Evolutionary conservation across 208 protist genomes (phyloP), one percentile per base, ranked within the genome.

Genomic region (Leishmania tarentolae): DNA sequence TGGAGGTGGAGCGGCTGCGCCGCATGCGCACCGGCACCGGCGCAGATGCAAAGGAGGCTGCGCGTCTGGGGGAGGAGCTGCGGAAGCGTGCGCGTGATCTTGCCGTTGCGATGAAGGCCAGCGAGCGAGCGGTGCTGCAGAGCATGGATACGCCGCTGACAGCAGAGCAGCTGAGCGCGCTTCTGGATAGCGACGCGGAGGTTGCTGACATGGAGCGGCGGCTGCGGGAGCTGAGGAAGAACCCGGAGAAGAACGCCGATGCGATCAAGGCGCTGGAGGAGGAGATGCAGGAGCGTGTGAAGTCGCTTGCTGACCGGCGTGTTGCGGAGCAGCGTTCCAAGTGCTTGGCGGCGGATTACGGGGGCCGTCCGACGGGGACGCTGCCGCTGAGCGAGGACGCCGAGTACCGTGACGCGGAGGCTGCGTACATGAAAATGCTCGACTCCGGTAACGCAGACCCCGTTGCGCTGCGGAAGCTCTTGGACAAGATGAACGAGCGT

Each of bases 351-450:
- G 7, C 52, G n/a, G 86, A 92, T 78, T 89, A 90, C 46, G 81
- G 90, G n/a, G 93, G 93, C 40, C 80, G 86, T 66, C 61, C 84
- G 37, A 47, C 83, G 35, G 37, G 53, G 28, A 61, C 59, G 37
- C 59, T 94, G 24, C 81, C 83, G 28, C 83, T 96, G n/a, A 72
- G 86, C 79, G 63, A 69, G 8, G 92, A 95, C 78, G 31, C n/a
- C n/a, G 73, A 63, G 19, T 95, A 92, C 73, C 21, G 52, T 56
- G 37, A 83, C 19, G 69, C 91, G 74, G 92, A 93, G 80, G 24
- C 74, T 71, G 78, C 83, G 44, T 88, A 86, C 50, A 79, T 86
- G 42, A 80, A 80, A 57, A 40, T 91, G 53, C 61, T 52, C n/a
- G 75, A 87, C 9, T 70, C 84, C 35, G 70, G 86, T 50, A 79